Percentiles rank a stretch among this genome's conserved stretches.
These are phyloP conservation scores for Microdochium nivale DNA, from an alignment of 2,329 filamentous ascomycete species.

Conservation along the genomic window DNA sequence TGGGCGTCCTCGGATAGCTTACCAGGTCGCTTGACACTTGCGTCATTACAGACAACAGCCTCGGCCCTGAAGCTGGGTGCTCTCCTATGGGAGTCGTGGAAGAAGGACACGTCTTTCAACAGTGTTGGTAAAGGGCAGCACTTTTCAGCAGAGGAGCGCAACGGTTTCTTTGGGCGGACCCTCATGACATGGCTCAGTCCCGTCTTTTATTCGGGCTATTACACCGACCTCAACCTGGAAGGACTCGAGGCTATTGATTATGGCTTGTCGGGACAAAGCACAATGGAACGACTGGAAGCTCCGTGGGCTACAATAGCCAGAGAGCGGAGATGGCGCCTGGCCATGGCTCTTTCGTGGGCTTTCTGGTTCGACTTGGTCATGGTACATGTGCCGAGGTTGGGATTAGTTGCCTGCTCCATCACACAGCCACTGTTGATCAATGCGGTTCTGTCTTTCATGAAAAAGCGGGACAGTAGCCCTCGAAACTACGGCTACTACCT, in stretches of 20 bases:
- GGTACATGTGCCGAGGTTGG: slow-evolving; percentile 16
- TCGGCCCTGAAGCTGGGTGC: neutral
- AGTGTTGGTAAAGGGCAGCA: neutral
- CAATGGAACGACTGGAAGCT: neutral
- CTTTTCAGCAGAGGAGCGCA: neutral
- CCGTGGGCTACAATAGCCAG: neutral
- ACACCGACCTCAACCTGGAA: neutral
- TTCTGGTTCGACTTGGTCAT: slow-evolving; percentile 12
- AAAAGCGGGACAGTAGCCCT: slow-evolving; percentile 5
- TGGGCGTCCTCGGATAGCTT: neutral
- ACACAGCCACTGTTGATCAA: slow-evolving; percentile 18
- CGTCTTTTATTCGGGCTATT: neutral
- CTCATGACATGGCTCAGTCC: neutral
- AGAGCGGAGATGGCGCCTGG: neutral
- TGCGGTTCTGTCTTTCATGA: slow-evolving; percentile 8
- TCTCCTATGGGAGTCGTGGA: neutral
- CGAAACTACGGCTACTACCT: slow-evolving; percentile 12
- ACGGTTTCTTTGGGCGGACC: neutral
- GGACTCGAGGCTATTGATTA: neutral
- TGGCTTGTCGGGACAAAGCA: neutral
- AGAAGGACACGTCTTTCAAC: neutral
- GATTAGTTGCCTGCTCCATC: slow-evolving; percentile 18
- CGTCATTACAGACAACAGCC: neutral
- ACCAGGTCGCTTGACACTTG: neutral
- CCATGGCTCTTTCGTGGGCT: neutral